Base-by-base conservation (phyloP, 192 early-diverging fungal species). In the Dissophora globulifera region DNA sequence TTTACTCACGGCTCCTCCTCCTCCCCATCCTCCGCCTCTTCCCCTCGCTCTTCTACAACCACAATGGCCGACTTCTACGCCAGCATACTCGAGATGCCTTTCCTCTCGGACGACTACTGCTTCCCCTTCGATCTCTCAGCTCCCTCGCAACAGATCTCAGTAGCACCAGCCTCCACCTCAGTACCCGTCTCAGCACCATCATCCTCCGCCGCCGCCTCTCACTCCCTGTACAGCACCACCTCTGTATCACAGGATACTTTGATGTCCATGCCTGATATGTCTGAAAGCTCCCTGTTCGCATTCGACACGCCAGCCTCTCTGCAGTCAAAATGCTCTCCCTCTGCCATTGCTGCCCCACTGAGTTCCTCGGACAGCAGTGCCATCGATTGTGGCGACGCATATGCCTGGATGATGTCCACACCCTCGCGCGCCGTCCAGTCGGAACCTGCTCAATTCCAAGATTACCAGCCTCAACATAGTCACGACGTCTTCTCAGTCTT, bases 31-130 rank as follows among this genome's bases (percentile, higher is more conserved):
- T 62, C 23, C 38, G 17, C 13, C 29, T 38, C 15, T 16, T n/a
- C n/a, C n/a, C 53, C 40, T 19, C 19, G 29, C 54, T 7, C 32
- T 25, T 32, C 5, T 6, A 32, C 4, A 13, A 51, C 9, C 3
- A 42, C 42, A 46, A 71, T 62, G 59, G 58, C 69, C 23, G 69
- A 71, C 30, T 71, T 62, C 41, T 56, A 71, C 47, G 52, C 69
- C 17, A 50, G 29, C 22, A 62, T 71, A 41, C 54, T 71, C 53
- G 69, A 71, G 57, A 57, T 71, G 69, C 58, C 69, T 5, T 71
- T 61, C 32, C 69, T 71, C 57, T 69, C 67, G 3, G 67, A 69
- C 15, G 67, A 69, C 33, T 69, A 69, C 51, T 61, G 58, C 67
- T 69, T 69, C 67, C 67, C 67, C 25, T 48, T 59, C 17, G 67